Conservation (phyloP, 2,329 filamentous ascomycete genomes). For the Talaromyces verruculosus region DNA sequence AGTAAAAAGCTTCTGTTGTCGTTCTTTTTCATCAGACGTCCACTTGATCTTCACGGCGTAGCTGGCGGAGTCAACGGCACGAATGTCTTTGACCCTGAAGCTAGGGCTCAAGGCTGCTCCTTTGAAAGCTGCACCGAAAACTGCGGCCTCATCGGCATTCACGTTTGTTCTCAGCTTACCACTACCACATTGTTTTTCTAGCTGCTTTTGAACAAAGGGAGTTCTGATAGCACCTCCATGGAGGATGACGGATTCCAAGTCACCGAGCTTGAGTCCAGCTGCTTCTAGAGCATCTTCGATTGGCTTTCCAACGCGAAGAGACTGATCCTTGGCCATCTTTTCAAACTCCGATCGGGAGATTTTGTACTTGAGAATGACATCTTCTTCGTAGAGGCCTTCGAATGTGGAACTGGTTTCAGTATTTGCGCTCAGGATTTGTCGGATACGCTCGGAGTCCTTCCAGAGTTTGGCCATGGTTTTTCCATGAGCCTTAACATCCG, state of each 20-base stretch:
- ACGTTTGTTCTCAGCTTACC: slow-evolving; percentile 90
- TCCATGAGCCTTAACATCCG: slow-evolving; percentile 65
- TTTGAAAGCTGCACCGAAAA: slow-evolving; percentile 93
- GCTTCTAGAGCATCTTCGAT: slow-evolving; percentile 72
- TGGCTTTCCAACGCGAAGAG: slow-evolving; percentile 65
- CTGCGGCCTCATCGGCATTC: slow-evolving; percentile 94
- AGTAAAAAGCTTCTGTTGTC: slow-evolving; percentile 80
- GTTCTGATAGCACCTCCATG: slow-evolving; percentile 88
- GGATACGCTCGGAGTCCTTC: slow-evolving; percentile 84
- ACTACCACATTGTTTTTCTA: slow-evolving; percentile 72
- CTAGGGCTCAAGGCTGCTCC: slow-evolving; percentile 88
- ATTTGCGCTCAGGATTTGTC: slow-evolving; percentile 93
- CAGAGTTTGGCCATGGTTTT: slow-evolving; percentile 85
- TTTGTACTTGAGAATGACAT: slow-evolving; percentile 92
- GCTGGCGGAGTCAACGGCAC: slow-evolving; percentile 70
- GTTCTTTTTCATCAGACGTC: slow-evolving; percentile 67
- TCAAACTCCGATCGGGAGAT: slow-evolving; percentile 79
- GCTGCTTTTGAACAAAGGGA: slow-evolving; percentile 86
- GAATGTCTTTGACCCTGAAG: slow-evolving; percentile 97
- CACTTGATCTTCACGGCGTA: slow-evolving; percentile 78
- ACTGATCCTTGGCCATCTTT: slow-evolving; percentile 67
- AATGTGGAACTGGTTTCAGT: slow-evolving; percentile 76
- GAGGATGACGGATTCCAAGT: slow-evolving; percentile 87
- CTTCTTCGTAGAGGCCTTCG: slow-evolving; percentile 80
- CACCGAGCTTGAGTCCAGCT: slow-evolving; percentile 69